Percentiles rank a stretch among this genome's conserved stretches.
Conservation (phyloP, 2,329 filamentous ascomycete species). For the Aspergillus tubingensis region DNA sequence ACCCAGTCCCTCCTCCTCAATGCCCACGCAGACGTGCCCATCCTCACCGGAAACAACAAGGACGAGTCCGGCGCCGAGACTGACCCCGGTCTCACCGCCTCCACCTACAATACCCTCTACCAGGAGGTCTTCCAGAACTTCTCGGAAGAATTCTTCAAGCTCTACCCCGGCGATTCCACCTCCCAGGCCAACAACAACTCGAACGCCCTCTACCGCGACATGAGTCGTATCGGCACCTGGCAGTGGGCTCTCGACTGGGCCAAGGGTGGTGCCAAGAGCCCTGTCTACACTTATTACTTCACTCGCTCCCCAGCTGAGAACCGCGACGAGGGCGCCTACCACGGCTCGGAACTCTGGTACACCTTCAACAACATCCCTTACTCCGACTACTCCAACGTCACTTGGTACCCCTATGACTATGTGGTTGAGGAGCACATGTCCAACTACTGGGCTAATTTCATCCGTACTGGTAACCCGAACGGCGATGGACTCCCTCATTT, state of each 20-base stretch:
- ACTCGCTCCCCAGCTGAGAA: slow-evolving; percentile 30
- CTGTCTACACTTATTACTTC: slow-evolving; percentile 36
- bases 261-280: slow-evolving; percentile 23
- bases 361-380: slow-evolving; percentile 36
- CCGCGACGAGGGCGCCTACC: slow-evolving; percentile 27
- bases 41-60: slow-evolving; percentile 35
- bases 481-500: slow-evolving; percentile 28
- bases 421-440: slow-evolving; percentile 27
- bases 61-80: slow-evolving; percentile 26
- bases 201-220: slow-evolving; percentile 29
- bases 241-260: slow-evolving; percentile 29
- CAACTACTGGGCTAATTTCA: slow-evolving; percentile 38
- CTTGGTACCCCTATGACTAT: slow-evolving; percentile 32
- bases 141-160: slow-evolving; percentile 19
- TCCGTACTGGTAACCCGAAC: slow-evolving; percentile 34
- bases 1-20: slow-evolving; percentile 18
- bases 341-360: slow-evolving; percentile 35
- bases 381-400: slow-evolving; percentile 24
- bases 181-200: slow-evolving; percentile 21
- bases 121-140: slow-evolving; percentile 23
- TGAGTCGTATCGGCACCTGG: slow-evolving; percentile 28
- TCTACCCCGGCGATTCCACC: slow-evolving; percentile 29
- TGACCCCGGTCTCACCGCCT: slow-evolving; percentile 8
- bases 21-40: slow-evolving; percentile 28
- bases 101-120: slow-evolving; percentile 20